Evolutionary conservation across 495 filamentous ascomycete species (phyloP).

Genomic region (Aspergillus heteromorphus): DNA sequence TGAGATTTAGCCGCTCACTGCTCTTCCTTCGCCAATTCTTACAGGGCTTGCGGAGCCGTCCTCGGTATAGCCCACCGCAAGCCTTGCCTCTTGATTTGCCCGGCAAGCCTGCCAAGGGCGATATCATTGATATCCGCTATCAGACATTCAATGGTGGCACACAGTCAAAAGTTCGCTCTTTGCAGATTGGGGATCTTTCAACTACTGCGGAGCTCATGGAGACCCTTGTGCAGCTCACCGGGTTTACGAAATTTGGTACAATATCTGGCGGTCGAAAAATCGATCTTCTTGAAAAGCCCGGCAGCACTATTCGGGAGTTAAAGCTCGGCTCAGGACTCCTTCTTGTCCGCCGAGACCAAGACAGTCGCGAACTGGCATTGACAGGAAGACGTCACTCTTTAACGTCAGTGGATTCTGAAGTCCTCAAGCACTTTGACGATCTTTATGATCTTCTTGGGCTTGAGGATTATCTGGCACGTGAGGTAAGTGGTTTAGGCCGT

Average conservation of each 20-base stretch:
- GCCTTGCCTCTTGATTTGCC: slow-evolving; percentile 34
- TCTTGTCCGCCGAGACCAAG: slow-evolving; percentile 44
- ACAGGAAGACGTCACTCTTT: slow-evolving; percentile 29
- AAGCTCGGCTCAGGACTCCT: slow-evolving; percentile 56
- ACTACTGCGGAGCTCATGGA: slow-evolving; percentile 62
- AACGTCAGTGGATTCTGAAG: slow-evolving; percentile 61
- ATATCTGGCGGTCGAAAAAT: slow-evolving; percentile 48
- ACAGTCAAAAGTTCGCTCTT: slow-evolving; percentile 49
- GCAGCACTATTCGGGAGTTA: slow-evolving; percentile 34
- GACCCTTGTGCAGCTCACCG: slow-evolving; percentile 57
- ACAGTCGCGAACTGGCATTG: slow-evolving; percentile 28
- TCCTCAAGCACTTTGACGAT: slow-evolving; percentile 79
- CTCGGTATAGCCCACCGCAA: slow-evolving; percentile 47
- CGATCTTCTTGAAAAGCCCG: slow-evolving; percentile 36
- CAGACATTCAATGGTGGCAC: slow-evolving; percentile 62
- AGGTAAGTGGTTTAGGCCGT: slow-evolving; percentile 38
- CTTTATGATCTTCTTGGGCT: slow-evolving; percentile 77
- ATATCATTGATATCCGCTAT: slow-evolving; percentile 62
- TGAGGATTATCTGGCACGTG: slow-evolving; percentile 64
- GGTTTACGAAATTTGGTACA: slow-evolving; percentile 60
- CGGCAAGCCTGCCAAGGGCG: slow-evolving; percentile 45
- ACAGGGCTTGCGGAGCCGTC: slow-evolving; percentile 46
- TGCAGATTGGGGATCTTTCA: slow-evolving; percentile 63
- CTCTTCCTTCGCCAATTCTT: slow-evolving; percentile 53
- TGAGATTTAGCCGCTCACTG: slow-evolving; percentile 62